Percentiles rank a stretch among this genome's conserved stretches.
These are phyloP conservation scores for Saccharum hybrid DNA, from an alignment of 202 grass and related monocot species.

Conservation along the genomic window DNA sequence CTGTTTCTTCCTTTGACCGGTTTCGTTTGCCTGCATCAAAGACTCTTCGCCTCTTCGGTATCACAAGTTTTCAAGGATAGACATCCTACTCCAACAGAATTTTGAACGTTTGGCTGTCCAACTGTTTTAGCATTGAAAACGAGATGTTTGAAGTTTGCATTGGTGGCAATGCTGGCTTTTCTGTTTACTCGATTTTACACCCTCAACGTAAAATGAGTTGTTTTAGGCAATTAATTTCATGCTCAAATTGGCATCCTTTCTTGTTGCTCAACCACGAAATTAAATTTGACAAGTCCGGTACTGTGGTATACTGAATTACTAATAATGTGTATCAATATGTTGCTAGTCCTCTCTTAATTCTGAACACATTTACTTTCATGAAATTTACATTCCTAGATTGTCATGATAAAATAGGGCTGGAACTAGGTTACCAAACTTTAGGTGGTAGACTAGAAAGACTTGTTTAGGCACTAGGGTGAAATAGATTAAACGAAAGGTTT, in stretches of 20 bases:
- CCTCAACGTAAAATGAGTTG: neutral
- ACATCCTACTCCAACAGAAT: slow-evolving; percentile 28
- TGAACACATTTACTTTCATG: neutral
- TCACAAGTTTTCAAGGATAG: slow-evolving; percentile 22
- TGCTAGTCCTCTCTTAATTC: neutral
- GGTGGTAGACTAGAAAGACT: neutral
- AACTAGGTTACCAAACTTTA: neutral
- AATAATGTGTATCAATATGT: neutral
- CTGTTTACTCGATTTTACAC: slow-evolving; percentile 1
- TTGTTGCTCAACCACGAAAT: neutral
- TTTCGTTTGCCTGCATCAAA: slow-evolving; percentile 9
- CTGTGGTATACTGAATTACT: neutral
- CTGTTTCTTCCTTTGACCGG: slow-evolving; percentile 26
- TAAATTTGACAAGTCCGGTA: neutral
- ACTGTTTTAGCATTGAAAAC: slow-evolving; percentile 12
- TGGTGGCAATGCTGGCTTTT: neutral
- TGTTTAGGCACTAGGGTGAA: neutral
- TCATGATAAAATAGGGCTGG: neutral
- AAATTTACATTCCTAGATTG: neutral
- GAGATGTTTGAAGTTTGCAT: slow-evolving; percentile 33
- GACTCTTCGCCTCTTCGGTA: neutral
- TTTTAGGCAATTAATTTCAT: neutral
- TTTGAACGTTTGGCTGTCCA: neutral
- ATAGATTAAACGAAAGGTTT: neutral
- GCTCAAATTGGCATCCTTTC: neutral